Evolutionary conservation across 371 early-diverging fungal species (phyloP).

Genomic region (Haplosporangium sp.): DNA sequence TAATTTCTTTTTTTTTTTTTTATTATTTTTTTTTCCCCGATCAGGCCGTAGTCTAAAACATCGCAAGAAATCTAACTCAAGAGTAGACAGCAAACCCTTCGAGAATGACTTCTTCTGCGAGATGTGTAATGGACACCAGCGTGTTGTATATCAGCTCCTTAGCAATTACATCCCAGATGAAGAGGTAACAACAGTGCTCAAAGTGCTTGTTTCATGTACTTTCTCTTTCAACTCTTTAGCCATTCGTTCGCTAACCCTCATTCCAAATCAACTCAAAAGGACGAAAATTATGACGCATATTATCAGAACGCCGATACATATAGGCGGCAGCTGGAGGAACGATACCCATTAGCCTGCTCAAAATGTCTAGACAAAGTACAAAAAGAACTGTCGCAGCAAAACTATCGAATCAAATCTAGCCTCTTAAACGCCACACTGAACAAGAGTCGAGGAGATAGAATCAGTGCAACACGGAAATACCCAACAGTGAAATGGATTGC

Average conservation of each 20-base stretch:
- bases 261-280: slow-evolving; percentile 9
- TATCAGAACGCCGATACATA: slow-evolving; percentile 40
- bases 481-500: slow-evolving; percentile 27
- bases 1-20: too few species aligned
- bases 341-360: slow-evolving; percentile 47
- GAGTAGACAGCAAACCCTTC: background rate
- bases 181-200: slow-evolving; percentile 22
- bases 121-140: slow-evolving; percentile 42
- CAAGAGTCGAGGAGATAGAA: slow-evolving; percentile 38
- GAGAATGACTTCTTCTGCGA: slow-evolving; percentile 44
- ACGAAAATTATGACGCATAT: slow-evolving; percentile 38
- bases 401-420: slow-evolving; percentile 32
- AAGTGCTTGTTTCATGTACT: too few species aligned
- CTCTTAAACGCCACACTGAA: slow-evolving; percentile 37
- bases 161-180: slow-evolving; percentile 55
- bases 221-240: background rate
- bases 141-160: slow-evolving; percentile 48
- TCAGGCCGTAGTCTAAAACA: slow-evolving; percentile 18
- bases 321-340: slow-evolving; percentile 37
- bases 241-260: background rate
- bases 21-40: background rate
- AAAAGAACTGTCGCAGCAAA: slow-evolving; percentile 23
- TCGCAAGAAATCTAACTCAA: slow-evolving; percentile 1
- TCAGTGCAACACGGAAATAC: slow-evolving; percentile 29
- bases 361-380: slow-evolving; percentile 44